Evolutionary conservation across 148 eudicot genomes (phyloP), one percentile per base, ranked within the genome.

Genomic region (Rhododendron molle): DNA sequence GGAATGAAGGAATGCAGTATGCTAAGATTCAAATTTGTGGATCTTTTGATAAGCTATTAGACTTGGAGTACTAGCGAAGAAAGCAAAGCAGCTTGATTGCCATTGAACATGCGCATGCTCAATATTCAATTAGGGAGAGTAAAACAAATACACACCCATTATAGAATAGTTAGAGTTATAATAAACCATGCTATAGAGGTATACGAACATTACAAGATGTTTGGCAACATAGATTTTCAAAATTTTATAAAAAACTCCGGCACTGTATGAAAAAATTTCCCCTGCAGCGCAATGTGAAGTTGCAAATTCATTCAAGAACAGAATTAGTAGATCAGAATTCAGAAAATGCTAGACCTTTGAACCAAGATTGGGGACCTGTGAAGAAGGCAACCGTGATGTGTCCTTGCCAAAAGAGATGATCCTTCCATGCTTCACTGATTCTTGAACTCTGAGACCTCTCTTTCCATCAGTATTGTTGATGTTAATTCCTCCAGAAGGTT

Each of bases 371-470:
- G 88, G 87, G 72, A 90, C 86, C 74, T 90, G 86, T 46, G 94
- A 90, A 56, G 94, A 92, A 87, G 86, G 88, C 82, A 90, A 67
- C 30, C 88, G 86, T 20, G 95, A 89, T 52, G 93, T 91, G 12
- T 15, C 77, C 88, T 88, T 93, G 32, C 96, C 96, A 79, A 93
- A 93, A 9, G 96, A 91, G 52, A 92, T 85, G 0, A 93, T 88
- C 83, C 96, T 85, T 85, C 96, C 96, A 89, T 91, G 92, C 21
- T 89, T 89, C 10, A 81, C 80, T 6, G 67, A 72, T 40, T 92
- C 88, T 65, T 90, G 87, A 79, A 90, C 80, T 74, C 80, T 84
- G 46, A 90, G 65, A 16, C 67, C 43, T n/a, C 62, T 82, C 85
- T 30, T 71, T 78, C 82, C 86, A 28, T 87, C 89, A 67, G 87